Evolutionary conservation across 1,284 basidiomycete genomes (phyloP), one percentile per base, ranked within the genome.

Genomic region (Rhodotorula glutinis): DNA sequence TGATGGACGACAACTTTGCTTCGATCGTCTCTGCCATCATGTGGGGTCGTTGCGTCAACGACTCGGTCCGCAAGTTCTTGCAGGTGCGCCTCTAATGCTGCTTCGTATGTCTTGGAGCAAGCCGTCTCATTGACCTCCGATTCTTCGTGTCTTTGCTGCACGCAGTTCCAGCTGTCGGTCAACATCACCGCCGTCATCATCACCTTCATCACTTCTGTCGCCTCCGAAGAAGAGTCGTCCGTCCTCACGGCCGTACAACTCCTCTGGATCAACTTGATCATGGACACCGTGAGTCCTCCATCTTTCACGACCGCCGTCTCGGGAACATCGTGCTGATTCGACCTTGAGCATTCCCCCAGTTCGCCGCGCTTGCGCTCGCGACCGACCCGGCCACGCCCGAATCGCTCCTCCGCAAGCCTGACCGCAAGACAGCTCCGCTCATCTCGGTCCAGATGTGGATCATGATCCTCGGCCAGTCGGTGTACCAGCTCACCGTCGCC

Each of bases 41-140:
- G 85, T 98, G 95, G 95, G 95, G 95, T 54, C 91, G 95, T 66
- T 95, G 92, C 78, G 94, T 98, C 71, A 98, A 97, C 79, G 95
- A 98, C 78, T 87, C 93, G 0, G 95, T 98, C 69, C 88, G 90
- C 78, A 98, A 98, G 82, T 98, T 98, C 82, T 78, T 98, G 70
- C 95, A 98, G 82, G 63, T 65, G 44, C 44, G 61, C 30, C 27
- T 14, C 13, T 47, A 23, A 47, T 47, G 13, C 46, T n/a, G n/a
- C n/a, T n/a, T n/a, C n/a, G n/a, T n/a, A n/a, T n/a, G n/a, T n/a
- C n/a, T n/a, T n/a, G n/a, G n/a, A n/a, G n/a, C n/a, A n/a, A 46
- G 44, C 44, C 16, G 16, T 2, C 17, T 14, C 29, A 43, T n/a
- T 27, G 43, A 25, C n/a, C 40, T 13, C 38, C 14, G 29, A 29